phyloP scores from a whole-genome alignment of 1,284 basidiomycete species.

The Coriolopsis trogii region DNA sequence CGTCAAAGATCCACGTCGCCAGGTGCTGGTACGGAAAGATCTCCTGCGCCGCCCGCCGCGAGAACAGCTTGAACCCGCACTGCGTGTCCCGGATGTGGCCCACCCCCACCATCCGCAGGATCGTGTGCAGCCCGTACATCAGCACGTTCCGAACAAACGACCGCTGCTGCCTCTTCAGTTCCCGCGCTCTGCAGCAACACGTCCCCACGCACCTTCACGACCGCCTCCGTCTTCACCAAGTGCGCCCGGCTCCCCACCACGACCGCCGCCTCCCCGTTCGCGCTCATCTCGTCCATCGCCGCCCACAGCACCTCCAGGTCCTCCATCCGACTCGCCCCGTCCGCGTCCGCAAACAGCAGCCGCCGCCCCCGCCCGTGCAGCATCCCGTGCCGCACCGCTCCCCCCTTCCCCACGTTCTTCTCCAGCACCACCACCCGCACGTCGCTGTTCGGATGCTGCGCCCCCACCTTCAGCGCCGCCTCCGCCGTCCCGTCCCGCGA shows the following conservation, averaged over 20 bases:
- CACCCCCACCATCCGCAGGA: slow-evolving; percentile 83
- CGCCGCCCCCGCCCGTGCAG: slow-evolving; percentile 76
- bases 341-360: slow-evolving; percentile 93
- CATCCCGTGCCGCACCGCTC: slow-evolving; percentile 90
- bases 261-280: slow-evolving; percentile 57
- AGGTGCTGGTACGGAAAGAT: slow-evolving; percentile 88
- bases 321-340: slow-evolving; percentile 86
- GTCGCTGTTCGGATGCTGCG: slow-evolving; percentile 52
- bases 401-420: slow-evolving; percentile 89
- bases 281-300: slow-evolving; percentile 66
- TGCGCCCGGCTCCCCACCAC: slow-evolving; percentile 91
- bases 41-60: slow-evolving; percentile 74
- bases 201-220: slow-evolving; percentile 76
- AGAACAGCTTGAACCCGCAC: slow-evolving; percentile 95
- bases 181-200: not conserved
- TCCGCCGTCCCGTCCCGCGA: slow-evolving; percentile 76
- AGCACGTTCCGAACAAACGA: slow-evolving; percentile 87
- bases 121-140: slow-evolving; percentile 90
- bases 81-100: slow-evolving; percentile 92
- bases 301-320: slow-evolving; percentile 79
- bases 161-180: too few relatives aligned
- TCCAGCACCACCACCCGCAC: slow-evolving; percentile 81
- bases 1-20: slow-evolving; percentile 93
- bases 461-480: slow-evolving; percentile 67
- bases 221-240: slow-evolving; percentile 87